Evolutionary conservation across 495 filamentous ascomycete species (phyloP).

Genomic region (Penicillium ochrochloron): DNA sequence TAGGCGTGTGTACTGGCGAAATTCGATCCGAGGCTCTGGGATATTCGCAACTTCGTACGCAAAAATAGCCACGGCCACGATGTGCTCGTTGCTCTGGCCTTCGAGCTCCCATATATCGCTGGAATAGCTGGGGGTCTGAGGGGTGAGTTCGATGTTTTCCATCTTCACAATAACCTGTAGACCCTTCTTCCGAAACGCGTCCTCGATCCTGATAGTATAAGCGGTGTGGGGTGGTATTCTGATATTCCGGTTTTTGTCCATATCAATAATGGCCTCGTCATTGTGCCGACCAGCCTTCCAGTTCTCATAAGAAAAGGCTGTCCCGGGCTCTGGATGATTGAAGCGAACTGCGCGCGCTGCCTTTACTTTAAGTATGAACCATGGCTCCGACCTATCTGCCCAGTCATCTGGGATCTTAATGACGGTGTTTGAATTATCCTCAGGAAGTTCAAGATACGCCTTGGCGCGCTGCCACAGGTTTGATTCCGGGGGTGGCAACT

Average conservation of each 20-base stretch:
- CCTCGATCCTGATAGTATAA: not conserved
- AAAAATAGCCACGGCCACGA: not conserved
- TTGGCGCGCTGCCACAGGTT: not conserved
- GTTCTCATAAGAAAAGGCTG: not conserved
- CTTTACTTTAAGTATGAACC: no score
- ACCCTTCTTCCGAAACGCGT: not conserved
- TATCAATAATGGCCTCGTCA: not conserved
- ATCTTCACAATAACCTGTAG: not conserved
- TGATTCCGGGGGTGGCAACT: not conserved
- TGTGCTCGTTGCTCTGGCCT: not conserved
- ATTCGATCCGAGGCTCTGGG: not conserved
- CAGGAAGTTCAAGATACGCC: not conserved
- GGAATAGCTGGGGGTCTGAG: not conserved
- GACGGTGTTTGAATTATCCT: not conserved
- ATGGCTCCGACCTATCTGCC: no score
- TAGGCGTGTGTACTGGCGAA: not conserved
- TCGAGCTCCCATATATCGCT: not conserved
- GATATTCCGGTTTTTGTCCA: not conserved
- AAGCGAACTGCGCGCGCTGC: not conserved
- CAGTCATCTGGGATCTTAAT: no score
- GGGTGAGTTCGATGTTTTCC: constrained; percentile 4
- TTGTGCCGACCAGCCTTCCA: constrained; percentile 1
- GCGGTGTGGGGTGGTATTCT: not conserved
- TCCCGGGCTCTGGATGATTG: not conserved
- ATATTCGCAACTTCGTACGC: not conserved